Conservation (phyloP, 2,329 filamentous ascomycete genomes). For the Xylogone sp. region DNA sequence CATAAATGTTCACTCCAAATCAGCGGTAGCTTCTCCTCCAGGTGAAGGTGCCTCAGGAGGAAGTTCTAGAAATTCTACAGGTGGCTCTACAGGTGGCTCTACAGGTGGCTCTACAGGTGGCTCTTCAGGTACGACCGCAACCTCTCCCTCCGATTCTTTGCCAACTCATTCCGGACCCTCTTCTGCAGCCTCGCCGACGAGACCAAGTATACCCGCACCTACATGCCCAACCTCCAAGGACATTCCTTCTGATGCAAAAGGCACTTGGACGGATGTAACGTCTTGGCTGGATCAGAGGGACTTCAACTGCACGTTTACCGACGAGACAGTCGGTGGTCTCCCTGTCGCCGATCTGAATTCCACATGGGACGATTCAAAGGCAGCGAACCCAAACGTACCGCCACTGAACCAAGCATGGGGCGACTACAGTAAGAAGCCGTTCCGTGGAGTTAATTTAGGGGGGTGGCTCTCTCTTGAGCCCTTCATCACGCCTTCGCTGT, state of each 20-base stretch:
- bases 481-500: conserved; percentile 92
- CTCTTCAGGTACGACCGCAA: background rate
- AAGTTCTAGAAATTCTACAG: background rate
- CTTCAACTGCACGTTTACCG: conserved; percentile 94
- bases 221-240: conserved; percentile 38
- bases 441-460: conserved; percentile 87
- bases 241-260: conserved; percentile 60
- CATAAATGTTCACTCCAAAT: background rate
- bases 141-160: background rate
- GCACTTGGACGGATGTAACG: conserved; percentile 81
- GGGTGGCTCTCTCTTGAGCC: conserved; percentile 94
- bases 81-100: too few relatives aligned
- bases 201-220: background rate
- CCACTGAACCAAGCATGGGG: conserved; percentile 72
- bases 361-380: conserved; percentile 78
- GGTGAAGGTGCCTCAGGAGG: background rate
- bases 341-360: conserved; percentile 85
- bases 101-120: too few relatives aligned
- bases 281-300: conserved; percentile 86
- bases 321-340: conserved; percentile 78
- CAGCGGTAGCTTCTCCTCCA: background rate
- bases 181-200: background rate
- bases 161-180: background rate
- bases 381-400: conserved; percentile 76
- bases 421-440: conserved; percentile 71